phyloP scores from a whole-genome alignment of 106 monocot genomes.

The Allium sativum region DNA sequence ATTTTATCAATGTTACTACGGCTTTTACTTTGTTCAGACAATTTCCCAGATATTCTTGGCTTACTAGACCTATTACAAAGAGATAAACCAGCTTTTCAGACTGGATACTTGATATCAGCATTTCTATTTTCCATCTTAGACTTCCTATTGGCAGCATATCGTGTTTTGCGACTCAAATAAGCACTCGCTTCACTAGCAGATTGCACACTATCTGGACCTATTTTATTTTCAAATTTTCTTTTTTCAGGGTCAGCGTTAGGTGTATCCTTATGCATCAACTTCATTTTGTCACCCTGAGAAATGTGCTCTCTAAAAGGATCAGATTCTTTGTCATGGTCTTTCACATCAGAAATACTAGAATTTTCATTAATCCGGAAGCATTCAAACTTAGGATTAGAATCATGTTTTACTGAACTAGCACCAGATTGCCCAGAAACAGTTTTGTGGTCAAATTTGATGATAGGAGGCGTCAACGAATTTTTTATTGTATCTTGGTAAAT shows the following conservation, averaged over 20 bases:
- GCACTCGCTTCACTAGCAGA: constrained; percentile 14
- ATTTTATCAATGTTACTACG: constrained; percentile 10
- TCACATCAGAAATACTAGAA: constrained; percentile 37
- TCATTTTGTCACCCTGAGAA: constrained; percentile 7
- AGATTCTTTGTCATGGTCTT: constrained; percentile 9
- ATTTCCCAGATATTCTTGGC: constrained; percentile 15
- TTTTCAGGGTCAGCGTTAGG: constrained; percentile 31
- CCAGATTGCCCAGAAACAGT: constrained; percentile 16
- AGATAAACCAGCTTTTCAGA: constrained; percentile 8
- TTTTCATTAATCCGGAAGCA: constrained; percentile 88
- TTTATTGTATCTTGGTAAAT: constrained; percentile 7
- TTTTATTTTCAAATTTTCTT: constrained; percentile 21
- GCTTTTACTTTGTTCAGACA: constrained; percentile 16
- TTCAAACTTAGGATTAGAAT: constrained; percentile 36
- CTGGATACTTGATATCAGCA: constrained; percentile 6
- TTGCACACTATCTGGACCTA: constrained; percentile 17
- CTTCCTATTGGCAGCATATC: constrained; percentile 4
- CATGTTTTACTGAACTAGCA: constrained; percentile 26
- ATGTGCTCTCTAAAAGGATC: constrained; percentile 5
- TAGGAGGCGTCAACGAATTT: constrained; percentile 39
- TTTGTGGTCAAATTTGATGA: constrained; percentile 26
- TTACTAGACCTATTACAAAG: constrained; percentile 17
- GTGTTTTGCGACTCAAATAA: neutral
- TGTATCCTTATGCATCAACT: constrained; percentile 24
- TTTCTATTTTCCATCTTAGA: constrained; percentile 10